These are phyloP conservation scores for Mycena pura DNA, from an alignment of 768 basidiomycete species.

Conservation along the genomic window DNA sequence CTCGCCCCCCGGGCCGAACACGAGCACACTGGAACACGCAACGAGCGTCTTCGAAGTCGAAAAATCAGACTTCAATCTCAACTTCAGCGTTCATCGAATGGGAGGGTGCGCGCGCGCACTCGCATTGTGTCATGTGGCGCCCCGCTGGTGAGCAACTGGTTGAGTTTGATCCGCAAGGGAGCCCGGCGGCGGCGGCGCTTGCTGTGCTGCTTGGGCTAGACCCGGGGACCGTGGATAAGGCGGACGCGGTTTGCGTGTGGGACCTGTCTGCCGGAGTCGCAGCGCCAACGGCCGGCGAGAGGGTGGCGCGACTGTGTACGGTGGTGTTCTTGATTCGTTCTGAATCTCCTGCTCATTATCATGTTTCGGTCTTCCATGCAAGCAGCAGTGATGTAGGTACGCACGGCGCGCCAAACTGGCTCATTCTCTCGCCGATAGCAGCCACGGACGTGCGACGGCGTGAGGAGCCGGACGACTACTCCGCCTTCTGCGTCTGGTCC, in stretches of 20 bases:
- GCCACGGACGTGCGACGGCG: neutral
- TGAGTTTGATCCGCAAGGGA: neutral
- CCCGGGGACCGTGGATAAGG: neutral
- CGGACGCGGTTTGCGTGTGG: neutral
- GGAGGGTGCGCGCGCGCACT: no score
- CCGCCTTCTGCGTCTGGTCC: neutral
- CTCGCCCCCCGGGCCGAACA: no score
- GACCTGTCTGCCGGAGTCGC: neutral
- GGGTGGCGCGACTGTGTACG: conserved; percentile 8
- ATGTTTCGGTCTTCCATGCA: neutral
- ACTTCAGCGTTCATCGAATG: no score
- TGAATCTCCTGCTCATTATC: neutral
- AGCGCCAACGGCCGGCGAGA: neutral
- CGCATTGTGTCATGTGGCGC: no score
- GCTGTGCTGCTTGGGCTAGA: neutral
- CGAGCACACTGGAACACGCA: neutral
- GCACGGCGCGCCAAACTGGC: neutral
- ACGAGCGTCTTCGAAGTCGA: neutral
- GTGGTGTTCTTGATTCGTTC: neutral
- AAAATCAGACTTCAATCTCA: no score
- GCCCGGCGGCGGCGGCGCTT: neutral
- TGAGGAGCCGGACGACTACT: neutral
- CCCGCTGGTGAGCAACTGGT: neutral
- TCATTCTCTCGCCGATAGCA: neutral
- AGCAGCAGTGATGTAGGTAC: neutral